Evolutionary conservation across 2,329 filamentous ascomycete genomes (phyloP).

Genomic region (Monosporascus sp.): DNA sequence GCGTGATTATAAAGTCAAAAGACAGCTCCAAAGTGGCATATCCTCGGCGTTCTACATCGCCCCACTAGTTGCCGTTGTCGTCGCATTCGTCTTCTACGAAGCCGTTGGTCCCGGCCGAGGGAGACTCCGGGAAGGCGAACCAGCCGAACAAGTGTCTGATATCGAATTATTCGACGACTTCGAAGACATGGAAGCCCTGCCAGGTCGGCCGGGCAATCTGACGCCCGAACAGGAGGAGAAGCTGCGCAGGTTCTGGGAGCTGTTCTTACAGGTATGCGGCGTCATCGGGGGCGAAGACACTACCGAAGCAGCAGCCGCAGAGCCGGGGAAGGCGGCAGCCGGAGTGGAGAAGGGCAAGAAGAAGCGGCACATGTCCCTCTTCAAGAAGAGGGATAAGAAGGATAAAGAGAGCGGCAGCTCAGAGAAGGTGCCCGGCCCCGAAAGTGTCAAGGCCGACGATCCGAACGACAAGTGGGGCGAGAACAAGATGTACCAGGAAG

Average conservation of each 20-base stretch:
- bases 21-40: conserved; percentile 13
- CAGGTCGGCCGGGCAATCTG: conserved; percentile 78
- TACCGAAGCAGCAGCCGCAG: conserved; percentile 23
- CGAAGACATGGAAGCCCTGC: conserved; percentile 33
- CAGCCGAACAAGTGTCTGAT: neutral
- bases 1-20: conserved; percentile 1
- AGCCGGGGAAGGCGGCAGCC: conserved; percentile 15
- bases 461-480: conserved; percentile 90
- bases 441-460: conserved; percentile 40
- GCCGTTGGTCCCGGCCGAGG: conserved; percentile 1
- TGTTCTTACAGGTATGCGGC: conserved; percentile 71
- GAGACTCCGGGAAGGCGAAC: neutral
- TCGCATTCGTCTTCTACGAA: conserved; percentile 16
- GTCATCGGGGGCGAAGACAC: conserved; percentile 39
- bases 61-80: conserved; percentile 12
- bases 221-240: conserved; percentile 87
- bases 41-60: conserved; percentile 18
- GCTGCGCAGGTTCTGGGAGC: conserved; percentile 79
- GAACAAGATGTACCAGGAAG: conserved; percentile 78
- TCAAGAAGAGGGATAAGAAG: conserved; percentile 58
- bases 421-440: conserved; percentile 32
- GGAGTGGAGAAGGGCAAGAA: conserved; percentile 63
- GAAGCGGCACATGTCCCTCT: conserved; percentile 61
- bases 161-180: conserved; percentile 3
- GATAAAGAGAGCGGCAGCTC: conserved; percentile 41